Evolutionary conservation across 2,329 filamentous ascomycete species (phyloP), one percentile per base, ranked within the genome.

Genomic region (Stemphylium vesicarium): DNA sequence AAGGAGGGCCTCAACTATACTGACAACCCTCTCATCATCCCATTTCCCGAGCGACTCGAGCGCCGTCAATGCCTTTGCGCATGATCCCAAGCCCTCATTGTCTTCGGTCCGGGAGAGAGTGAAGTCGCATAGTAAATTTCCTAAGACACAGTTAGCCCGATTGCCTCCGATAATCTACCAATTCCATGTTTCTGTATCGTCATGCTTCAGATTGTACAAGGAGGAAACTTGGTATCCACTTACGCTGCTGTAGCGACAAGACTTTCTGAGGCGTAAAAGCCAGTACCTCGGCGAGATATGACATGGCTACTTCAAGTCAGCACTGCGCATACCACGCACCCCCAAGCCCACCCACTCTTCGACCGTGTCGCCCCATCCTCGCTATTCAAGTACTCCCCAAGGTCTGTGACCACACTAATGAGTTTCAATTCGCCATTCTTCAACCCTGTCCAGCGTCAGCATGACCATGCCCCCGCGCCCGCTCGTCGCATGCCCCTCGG

Each of bases 351-450:
- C 45, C 32, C 75, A 68, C 84, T 82, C 73, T 87, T 87, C n/a
- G 82, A 81, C 35, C 87, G 80, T 38, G 84, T 78, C 12, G 80
- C 79, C 18, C 79, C 78, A 75, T 89, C 85, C 65, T 88, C 85
- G 70, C 87, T 84, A 62, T 88, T 88, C 66, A 89, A 82, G 63
- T 88, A 89, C 70, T 88, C 85, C 16, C 85, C 84, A 29, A 89
- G 77, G 39, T 84, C 85, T 66, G 87, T 84, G 50, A 89, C 83
- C 44, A 88, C 75, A 49, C 83, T 81, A 51, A 89, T 79, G 31
- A 89, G 78, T 63, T 84, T 87, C 47, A 84, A 77, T 63, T 87
- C 78, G 61, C 84, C 85, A 64, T 74, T 79, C 68, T 86, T 82
- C 56, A 89, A 77, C 71, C 82, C 84, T 87, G 56, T 35, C 44